These are phyloP conservation scores for Choiromyces venosus DNA, from an alignment of 495 filamentous ascomycete species.

Conservation along the genomic window DNA sequence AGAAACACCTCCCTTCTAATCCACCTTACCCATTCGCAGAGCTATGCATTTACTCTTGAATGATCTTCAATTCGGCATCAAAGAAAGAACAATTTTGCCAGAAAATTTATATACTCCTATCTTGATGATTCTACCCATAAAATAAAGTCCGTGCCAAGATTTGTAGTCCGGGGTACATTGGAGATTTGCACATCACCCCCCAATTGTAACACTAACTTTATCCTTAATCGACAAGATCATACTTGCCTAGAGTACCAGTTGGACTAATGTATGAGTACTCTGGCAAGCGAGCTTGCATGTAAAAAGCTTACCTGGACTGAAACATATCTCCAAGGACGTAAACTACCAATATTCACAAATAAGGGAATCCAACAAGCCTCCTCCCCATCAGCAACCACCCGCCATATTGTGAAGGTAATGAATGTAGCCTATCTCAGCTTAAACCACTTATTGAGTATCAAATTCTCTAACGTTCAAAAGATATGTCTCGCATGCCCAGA, in stretches of 20 bases:
- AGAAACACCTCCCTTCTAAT: not conserved
- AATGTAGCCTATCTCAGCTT: not conserved
- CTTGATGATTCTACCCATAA: not conserved
- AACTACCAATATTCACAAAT: not conserved
- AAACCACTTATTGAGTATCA: not conserved
- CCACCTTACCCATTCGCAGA: not conserved
- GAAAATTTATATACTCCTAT: not conserved
- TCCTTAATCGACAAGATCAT: not conserved
- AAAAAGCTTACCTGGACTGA: not conserved
- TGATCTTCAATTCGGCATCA: not conserved
- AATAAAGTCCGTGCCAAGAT: conserved; percentile 4
- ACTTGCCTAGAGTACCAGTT: not conserved
- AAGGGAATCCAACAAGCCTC: not conserved
- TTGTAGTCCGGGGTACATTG: not conserved
- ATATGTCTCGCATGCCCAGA: not conserved
- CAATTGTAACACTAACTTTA: conserved; percentile 4
- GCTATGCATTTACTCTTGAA: not conserved
- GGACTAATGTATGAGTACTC: too few relatives aligned
- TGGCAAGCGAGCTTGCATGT: not conserved
- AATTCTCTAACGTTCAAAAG: not conserved
- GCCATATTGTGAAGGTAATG: not conserved
- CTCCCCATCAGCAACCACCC: not conserved
- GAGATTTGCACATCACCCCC: not conserved
- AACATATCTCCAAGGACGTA: not conserved
- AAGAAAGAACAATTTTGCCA: not conserved